Percentiles rank a stretch among this genome's conserved stretches.
phyloP scores from a whole-genome alignment of 106 monocot genomes.

The Chionographis japonica region DNA sequence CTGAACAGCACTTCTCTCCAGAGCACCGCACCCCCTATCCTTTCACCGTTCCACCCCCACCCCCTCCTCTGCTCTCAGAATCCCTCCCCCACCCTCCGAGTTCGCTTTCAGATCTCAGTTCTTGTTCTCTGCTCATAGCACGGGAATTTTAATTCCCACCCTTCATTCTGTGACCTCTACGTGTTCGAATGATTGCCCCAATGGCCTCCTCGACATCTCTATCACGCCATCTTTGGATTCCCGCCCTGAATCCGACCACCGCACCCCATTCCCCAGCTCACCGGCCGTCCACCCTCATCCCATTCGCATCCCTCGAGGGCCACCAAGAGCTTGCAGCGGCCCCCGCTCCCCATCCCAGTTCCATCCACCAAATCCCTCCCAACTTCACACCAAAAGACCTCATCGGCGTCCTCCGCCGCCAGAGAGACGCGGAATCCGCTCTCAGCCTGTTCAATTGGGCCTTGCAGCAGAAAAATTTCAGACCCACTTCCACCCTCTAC shows the following conservation, averaged over 20 bases:
- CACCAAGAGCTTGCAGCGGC: conserved; percentile 7
- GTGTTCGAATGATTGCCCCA: conserved; percentile 35
- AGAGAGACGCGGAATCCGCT: conserved; percentile 46
- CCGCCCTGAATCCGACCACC: background rate
- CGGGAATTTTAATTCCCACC: background rate
- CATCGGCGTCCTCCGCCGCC: conserved; percentile 46
- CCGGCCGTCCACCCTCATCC: background rate
- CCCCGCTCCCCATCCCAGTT: conserved; percentile 1
- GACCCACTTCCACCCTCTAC: conserved; percentile 27
- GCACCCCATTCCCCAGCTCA: background rate
- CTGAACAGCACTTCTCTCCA: no score
- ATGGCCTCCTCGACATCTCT: conserved; percentile 51
- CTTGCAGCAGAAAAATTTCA: conserved; percentile 26
- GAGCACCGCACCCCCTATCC: no score
- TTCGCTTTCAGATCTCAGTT: no score
- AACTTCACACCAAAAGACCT: conserved; percentile 57
- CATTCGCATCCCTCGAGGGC: conserved; percentile 16
- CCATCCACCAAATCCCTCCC: conserved; percentile 28
- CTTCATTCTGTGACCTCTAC: background rate
- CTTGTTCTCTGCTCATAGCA: no score
- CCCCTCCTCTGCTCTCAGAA: no score
- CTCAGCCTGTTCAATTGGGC: conserved; percentile 51
- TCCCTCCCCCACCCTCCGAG: no score
- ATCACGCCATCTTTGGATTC: conserved; percentile 14
- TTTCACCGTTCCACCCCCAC: no score